Percentiles rank a stretch among this genome's conserved stretches.
Evolutionary conservation across 257 asterid species (phyloP).

Genomic region (Forsythia viridissima): DNA sequence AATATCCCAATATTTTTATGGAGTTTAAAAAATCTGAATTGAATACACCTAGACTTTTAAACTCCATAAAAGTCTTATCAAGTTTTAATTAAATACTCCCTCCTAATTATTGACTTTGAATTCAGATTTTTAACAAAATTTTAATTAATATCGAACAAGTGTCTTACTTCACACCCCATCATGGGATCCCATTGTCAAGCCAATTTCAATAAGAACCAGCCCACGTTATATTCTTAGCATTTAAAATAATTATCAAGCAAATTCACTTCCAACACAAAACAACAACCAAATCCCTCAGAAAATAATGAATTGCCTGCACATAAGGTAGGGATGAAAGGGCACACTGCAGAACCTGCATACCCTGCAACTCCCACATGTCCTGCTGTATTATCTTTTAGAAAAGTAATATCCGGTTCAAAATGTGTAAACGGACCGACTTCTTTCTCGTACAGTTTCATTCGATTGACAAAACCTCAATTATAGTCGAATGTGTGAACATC

Average conservation of each 20-base stretch:
- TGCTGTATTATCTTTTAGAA: conserved; percentile 19
- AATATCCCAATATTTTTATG: no score
- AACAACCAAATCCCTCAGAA: no score
- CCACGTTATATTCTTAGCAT: neutral
- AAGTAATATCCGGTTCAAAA: neutral
- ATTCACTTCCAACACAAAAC: neutral
- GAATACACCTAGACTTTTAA: no score
- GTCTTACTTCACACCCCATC: no score
- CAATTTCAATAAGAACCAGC: neutral
- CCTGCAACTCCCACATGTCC: conserved; percentile 50
- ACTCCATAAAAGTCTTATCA: no score
- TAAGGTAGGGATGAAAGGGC: conserved; percentile 17
- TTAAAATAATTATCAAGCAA: neutral
- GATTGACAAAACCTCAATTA: neutral
- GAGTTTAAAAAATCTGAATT: no score
- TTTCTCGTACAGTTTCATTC: conserved; percentile 1
- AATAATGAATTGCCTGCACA: neutral
- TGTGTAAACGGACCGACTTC: conserved; percentile 16
- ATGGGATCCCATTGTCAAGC: no score
- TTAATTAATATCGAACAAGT: no score
- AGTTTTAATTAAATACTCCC: no score
- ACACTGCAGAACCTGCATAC: conserved; percentile 22
- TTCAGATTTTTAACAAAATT: no score
- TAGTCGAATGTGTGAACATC: neutral
- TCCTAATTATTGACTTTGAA: no score